Conservation (phyloP, 805 yeast species). For the Cyberlindnera americana region DNA sequence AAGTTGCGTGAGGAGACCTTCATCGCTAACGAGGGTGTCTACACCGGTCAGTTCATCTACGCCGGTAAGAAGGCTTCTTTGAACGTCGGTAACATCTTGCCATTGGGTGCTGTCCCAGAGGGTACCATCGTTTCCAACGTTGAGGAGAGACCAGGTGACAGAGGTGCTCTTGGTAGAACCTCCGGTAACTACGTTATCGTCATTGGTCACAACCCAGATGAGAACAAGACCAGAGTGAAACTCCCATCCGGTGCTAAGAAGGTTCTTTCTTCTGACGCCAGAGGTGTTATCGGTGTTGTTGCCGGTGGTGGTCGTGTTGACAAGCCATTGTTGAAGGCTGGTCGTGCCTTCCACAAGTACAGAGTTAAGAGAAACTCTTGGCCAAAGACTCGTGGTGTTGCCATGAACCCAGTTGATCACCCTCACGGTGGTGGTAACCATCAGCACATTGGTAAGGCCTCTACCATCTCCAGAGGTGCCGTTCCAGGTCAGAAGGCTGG, state of each 20-base stretch:
- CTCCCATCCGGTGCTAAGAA: constrained; percentile 99
- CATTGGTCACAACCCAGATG: constrained; percentile 99
- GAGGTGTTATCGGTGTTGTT: constrained; percentile 99
- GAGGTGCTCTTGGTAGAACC: constrained; percentile 99
- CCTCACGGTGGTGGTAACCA: constrained; percentile 99
- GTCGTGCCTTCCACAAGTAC: constrained; percentile 99
- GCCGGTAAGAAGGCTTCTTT: constrained; percentile 98
- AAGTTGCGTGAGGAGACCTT: constrained; percentile 97
- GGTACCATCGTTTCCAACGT: constrained; percentile 99
- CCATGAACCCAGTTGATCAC: constrained; percentile 99
- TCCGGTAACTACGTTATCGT: constrained; percentile 99
- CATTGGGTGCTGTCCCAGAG: constrained; percentile 96
- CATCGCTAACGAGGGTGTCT: constrained; percentile 99
- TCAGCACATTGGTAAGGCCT: constrained; percentile 99
- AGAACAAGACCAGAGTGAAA: constrained; percentile 98
- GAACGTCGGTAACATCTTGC: constrained; percentile 95
- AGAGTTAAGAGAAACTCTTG: constrained; percentile 99
- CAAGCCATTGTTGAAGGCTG: constrained; percentile 99
- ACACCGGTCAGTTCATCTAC: constrained; percentile 98
- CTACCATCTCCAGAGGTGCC: constrained; percentile 98
- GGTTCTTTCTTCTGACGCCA: constrained; percentile 90
- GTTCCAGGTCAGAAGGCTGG: constrained; percentile 99
- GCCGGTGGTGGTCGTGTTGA: constrained; percentile 99
- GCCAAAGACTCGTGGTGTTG: constrained; percentile 99
- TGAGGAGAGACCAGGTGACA: constrained; percentile 98